These are phyloP conservation scores for Halenospora varia DNA, from an alignment of 495 filamentous ascomycete species.

Conservation along the genomic window DNA sequence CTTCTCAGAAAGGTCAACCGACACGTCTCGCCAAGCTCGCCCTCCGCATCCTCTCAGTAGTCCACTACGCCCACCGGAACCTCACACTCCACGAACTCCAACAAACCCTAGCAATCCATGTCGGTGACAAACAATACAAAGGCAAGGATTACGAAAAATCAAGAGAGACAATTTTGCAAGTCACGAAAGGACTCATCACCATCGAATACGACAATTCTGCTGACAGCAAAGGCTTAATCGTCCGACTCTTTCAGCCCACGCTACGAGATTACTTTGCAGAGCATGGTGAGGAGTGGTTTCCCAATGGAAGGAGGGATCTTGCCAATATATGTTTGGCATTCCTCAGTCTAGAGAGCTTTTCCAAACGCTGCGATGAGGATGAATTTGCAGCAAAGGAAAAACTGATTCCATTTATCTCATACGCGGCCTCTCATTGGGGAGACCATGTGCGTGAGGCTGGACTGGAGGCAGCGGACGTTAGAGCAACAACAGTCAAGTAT, in stretches of 20 bases:
- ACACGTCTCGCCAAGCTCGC: constrained; percentile 4
- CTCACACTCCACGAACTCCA: constrained; percentile 25
- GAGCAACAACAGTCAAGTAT: constrained; percentile 8
- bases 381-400: constrained; percentile 18
- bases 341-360: constrained; percentile 17
- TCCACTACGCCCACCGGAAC: constrained; percentile 19
- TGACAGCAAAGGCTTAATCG: constrained; percentile 3
- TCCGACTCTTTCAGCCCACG: constrained; percentile 23
- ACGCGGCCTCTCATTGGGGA: constrained; percentile 29
- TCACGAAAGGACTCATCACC: constrained; percentile 27
- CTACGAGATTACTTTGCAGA: constrained; percentile 26
- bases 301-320: constrained; percentile 12
- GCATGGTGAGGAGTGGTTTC: constrained; percentile 17
- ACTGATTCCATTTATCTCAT: constrained; percentile 20
- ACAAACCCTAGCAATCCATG: constrained; percentile 23
- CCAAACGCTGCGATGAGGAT: constrained; percentile 21
- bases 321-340: constrained; percentile 20
- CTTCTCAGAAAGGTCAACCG: no score
- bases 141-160: constrained; percentile 1
- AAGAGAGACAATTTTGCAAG: constrained; percentile 19
- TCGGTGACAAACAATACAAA: constrained; percentile 13
- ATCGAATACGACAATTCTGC: no score
- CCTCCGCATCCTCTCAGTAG: constrained; percentile 13
- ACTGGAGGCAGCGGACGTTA: background rate
- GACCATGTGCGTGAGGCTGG: constrained; percentile 23